A percentile compares a stretch with the other conserved stretches of the same genome.
Evolutionary conservation across 148 eudicot species (phyloP).

Genomic region (Rheum nobile): DNA sequence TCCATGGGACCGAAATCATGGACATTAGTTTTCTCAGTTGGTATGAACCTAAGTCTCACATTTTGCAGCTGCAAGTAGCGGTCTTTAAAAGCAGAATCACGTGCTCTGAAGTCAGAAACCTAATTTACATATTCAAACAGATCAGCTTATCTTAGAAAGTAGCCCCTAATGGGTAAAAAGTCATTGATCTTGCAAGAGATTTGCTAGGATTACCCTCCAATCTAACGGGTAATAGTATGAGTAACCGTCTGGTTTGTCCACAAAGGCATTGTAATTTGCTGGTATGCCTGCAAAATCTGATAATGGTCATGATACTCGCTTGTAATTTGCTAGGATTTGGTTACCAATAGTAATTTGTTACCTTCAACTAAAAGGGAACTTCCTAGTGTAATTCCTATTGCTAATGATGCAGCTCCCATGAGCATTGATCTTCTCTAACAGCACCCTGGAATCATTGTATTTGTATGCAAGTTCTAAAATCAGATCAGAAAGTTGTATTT

Average conservation of each 20-base stretch:
- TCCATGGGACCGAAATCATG: constrained; percentile 78
- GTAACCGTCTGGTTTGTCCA: constrained; percentile 77
- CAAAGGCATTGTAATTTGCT: constrained; percentile 36
- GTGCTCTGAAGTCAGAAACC: constrained; percentile 75
- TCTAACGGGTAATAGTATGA: constrained; percentile 85
- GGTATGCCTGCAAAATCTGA: constrained; percentile 32
- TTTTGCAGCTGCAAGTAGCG: constrained; percentile 67
- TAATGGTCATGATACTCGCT: not conserved
- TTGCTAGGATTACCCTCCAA: constrained; percentile 64
- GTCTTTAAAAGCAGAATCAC: constrained; percentile 83
- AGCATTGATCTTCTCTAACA: constrained; percentile 5
- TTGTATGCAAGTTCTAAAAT: not conserved
- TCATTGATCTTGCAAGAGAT: not conserved
- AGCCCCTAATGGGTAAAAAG: too few species aligned
- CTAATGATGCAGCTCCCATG: constrained; percentile 1
- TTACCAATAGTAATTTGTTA: not conserved
- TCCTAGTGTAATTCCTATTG: constrained; percentile 4
- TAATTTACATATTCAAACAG: constrained; percentile 13
- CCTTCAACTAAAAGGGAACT: constrained; percentile 7
- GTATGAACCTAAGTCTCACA: constrained; percentile 76
- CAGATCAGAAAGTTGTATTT: not conserved
- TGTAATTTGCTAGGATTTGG: not conserved
- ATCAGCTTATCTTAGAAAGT: too few species aligned
- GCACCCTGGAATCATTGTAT: not conserved
- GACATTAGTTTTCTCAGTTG: constrained; percentile 65